Base-by-base conservation (phyloP, 176 grass and related monocot genomes). In the Elaeis guineensis region DNA sequence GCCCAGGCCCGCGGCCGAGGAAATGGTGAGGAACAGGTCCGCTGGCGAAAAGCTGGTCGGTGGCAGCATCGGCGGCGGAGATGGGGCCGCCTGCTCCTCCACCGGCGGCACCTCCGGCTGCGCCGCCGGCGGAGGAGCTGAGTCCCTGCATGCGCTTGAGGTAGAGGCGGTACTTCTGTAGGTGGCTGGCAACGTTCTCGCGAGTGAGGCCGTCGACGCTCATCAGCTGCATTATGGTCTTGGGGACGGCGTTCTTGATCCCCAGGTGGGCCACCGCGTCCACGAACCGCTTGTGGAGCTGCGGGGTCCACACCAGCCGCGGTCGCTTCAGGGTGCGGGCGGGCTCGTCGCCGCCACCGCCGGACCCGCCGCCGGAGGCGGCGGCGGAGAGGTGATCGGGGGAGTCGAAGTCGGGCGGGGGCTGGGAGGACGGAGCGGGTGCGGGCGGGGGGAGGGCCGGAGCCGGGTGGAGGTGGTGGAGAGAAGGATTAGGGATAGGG, bases 221-320 rank as follows among this genome's bases (percentile, higher is more conserved):
- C 89, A 94, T 94, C 26, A 94, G 78, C 67, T 89, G 84, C 89
- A 94, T 94, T 84, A 94, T 94, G 21, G 89, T 94, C 82, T 94
- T 94, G 51, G 89, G 89, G 58, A 94, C 89, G 25, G 89, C 89
- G 84, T 94, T 94, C 75, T 94, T 94, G 72, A 94, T 94, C 60
- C 89, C 89, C 2, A 94, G 80, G 73, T 94, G 89, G 1, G 89
- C 89, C 4, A 94, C 89, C 7, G 84, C 89, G 68, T 94, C 89
- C 2, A 94, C 89, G 55, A 94, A 94, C 2, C 89, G 70, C 80
- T 94, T 94, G 78, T 94, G 89, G 17, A 94, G 89, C 74, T 89
- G 89, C 69, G 89, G 89, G 59, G 89, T 94, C 89, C 89, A 94
- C 51, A 94, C 89, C 2, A 94, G 84, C 30, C 89, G 77, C 57